Evolutionary conservation across 129 eudicot species (phyloP), one percentile per base, ranked within the genome.

Genomic region (Silybum marianum): DNA sequence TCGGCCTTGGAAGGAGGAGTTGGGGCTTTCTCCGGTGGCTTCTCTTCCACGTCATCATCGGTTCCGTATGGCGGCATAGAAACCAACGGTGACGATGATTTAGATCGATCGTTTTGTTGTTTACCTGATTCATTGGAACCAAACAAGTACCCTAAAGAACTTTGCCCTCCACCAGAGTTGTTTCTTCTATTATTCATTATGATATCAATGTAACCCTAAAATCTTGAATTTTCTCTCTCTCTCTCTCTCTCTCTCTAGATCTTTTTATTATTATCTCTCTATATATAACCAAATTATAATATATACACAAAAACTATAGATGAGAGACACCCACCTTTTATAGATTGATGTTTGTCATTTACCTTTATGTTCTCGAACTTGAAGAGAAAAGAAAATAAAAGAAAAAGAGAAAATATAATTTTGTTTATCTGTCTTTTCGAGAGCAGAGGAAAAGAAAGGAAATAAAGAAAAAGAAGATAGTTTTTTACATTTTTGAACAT

Each of bases 81-180:
- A 22, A 66, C 12, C 11, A 12, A 25, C 3, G 83, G 48, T 60
- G 81, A 63, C 2, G 80, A 19, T 24, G 70, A 84, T 74, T 81
- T 81, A 21, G 88, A 81, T 13, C 72, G 80, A 21, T 71, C 79
- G 23, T 13, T 74, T 40, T 80, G 16, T 36, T 84, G 71, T 77
- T 86, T 54, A 5, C 25, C 69, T 42, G 14, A 80, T 9, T 85
- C 71, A 73, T 80, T 86, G 39, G 88, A 77, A 34, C 90, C 92
- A 72, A 90, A 90, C 21, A 90, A 80, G 71, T 88, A 91, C 6
- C 95, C 95, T 70, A 90, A 73, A 18, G 93, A 87, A 70, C 93
- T 90, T 72, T 85, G 89, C 2, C 91, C 93, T 81, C 95, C 92
- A 19, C 95, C 91, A 58, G 66, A 86, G 80, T 86, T 86, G 72